Percentiles rank a stretch among this genome's conserved stretches.
phyloP scores from a whole-genome alignment of 2,329 filamentous ascomycete species.

The Magnaporthales sp. region DNA sequence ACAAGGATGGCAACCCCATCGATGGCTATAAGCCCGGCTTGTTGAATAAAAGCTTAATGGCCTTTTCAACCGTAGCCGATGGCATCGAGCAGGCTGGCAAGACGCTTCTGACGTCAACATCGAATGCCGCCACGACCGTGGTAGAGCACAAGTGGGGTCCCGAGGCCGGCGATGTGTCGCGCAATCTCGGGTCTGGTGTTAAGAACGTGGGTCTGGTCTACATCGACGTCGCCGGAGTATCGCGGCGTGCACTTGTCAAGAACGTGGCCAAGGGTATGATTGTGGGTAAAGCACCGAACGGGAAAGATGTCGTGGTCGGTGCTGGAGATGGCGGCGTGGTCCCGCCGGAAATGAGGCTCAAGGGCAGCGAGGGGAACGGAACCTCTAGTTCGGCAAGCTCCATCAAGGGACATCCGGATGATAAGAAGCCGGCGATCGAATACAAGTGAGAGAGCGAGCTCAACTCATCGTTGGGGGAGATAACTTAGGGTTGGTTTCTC shows the following conservation, averaged over 20 bases:
- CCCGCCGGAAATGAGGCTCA: conserved; percentile 13
- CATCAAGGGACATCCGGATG: not conserved
- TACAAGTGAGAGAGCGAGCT: not conserved
- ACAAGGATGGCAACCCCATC: conserved; percentile 59
- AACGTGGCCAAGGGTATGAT: conserved; percentile 96
- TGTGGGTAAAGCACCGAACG: conserved; percentile 67
- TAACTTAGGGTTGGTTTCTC: not conserved
- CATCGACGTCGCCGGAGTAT: conserved; percentile 92
- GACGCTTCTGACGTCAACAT: conserved; percentile 64
- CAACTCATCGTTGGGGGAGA: not conserved
- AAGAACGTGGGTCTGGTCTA: conserved; percentile 97
- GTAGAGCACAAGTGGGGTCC: conserved; percentile 83
- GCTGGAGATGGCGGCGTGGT: conserved; percentile 38
- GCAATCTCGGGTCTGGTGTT: conserved; percentile 71
- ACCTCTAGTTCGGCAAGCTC: not conserved
- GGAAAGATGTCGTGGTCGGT: conserved; percentile 64
- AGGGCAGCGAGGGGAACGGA: conserved; percentile 7
- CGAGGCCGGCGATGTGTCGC: conserved; percentile 73
- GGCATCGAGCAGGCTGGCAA: conserved; percentile 84
- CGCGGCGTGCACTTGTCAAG: conserved; percentile 81
- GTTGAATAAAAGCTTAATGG: conserved; percentile 93
- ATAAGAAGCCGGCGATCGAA: conserved; percentile 7
- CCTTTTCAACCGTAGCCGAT: conserved; percentile 89
- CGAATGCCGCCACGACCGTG: conserved; percentile 72
- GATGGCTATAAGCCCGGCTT: conserved; percentile 77